phyloP scores from a whole-genome alignment of 306 rosid genomes.

The Rubus parviflorus region DNA sequence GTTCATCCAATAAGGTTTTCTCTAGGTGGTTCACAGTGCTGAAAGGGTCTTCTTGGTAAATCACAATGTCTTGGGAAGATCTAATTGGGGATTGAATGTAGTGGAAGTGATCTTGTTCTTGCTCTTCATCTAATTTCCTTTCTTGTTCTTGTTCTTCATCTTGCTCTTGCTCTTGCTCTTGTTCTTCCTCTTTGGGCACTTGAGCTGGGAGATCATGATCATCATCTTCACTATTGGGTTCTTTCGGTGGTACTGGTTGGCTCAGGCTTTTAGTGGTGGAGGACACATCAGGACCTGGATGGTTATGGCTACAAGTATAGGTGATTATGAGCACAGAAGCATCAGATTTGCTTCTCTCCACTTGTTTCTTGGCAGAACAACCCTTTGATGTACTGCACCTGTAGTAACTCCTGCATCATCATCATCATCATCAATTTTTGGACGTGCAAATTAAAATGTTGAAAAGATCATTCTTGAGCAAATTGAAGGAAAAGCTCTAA shows the following conservation, averaged over 20 bases:
- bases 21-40: conserved; percentile 32
- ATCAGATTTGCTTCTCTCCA: conserved; percentile 88
- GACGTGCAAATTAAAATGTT: background rate
- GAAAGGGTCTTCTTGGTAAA: conserved; percentile 52
- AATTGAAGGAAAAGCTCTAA: conserved; percentile 8
- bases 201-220: conserved; percentile 8
- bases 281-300: conserved; percentile 55
- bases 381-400: conserved; percentile 88
- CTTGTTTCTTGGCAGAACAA: conserved; percentile 93
- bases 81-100: conserved; percentile 53
- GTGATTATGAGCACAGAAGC: conserved; percentile 80
- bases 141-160: conserved; percentile 10
- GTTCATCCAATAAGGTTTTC: conserved; percentile 48
- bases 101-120: conserved; percentile 38
- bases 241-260: conserved; percentile 17
- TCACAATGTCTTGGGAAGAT: conserved; percentile 36
- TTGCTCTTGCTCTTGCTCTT: conserved; percentile 24
- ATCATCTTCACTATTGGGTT: conserved; percentile 24
- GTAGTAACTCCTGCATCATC: conserved; percentile 71
- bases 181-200: conserved; percentile 33
- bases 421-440: background rate
- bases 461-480: background rate
- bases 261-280: conserved; percentile 29
- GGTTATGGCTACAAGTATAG: conserved; percentile 75
- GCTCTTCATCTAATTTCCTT: conserved; percentile 17